Percentiles rank a stretch among this genome's conserved stretches.
phyloP scores from a whole-genome alignment of 805 yeast species.

The Komagataella phaffii region DNA sequence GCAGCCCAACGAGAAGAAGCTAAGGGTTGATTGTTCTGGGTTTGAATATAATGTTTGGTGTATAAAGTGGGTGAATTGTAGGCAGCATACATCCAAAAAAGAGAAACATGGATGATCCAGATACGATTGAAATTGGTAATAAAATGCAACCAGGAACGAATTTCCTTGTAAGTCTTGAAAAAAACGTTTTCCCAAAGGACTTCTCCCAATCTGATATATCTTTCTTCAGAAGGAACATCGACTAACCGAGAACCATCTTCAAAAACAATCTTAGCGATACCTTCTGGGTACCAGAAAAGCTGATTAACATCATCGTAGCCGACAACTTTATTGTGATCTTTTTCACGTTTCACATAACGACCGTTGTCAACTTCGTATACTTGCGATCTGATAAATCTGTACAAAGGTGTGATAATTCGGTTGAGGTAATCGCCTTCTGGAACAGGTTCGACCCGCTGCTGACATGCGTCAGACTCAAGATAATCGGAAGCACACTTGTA shows the following conservation, averaged over 20 bases:
- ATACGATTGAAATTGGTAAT: constrained; percentile 94
- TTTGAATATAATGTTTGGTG: constrained; percentile 76
- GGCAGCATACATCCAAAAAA: constrained; percentile 92
- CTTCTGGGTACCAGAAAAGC: constrained; percentile 99
- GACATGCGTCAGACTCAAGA: constrained; percentile 78
- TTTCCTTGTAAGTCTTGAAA: constrained; percentile 91
- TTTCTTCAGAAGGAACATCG: constrained; percentile 80
- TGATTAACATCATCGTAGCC: constrained; percentile 99
- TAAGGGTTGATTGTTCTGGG: constrained; percentile 73
- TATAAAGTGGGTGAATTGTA: constrained; percentile 87
- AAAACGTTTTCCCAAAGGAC: constrained; percentile 86
- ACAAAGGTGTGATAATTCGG: constrained; percentile 85
- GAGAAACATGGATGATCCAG: constrained; percentile 85
- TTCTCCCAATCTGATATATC: constrained; percentile 83
- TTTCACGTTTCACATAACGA: constrained; percentile 73
- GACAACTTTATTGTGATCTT: constrained; percentile 65
- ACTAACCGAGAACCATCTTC: constrained; percentile 89
- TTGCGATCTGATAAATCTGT: constrained; percentile 65
- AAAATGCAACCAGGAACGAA: constrained; percentile 95
- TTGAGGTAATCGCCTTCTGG: constrained; percentile 88
- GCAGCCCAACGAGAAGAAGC: constrained; percentile 90
- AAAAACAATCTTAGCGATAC: constrained; percentile 81
- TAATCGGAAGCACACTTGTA: constrained; percentile 93
- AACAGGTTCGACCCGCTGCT: constrained; percentile 70
- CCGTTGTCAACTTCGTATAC: constrained; percentile 75